Base-by-base conservation (phyloP, 2,329 filamentous ascomycete species). In the Pseudopithomyces chartarum region DNA sequence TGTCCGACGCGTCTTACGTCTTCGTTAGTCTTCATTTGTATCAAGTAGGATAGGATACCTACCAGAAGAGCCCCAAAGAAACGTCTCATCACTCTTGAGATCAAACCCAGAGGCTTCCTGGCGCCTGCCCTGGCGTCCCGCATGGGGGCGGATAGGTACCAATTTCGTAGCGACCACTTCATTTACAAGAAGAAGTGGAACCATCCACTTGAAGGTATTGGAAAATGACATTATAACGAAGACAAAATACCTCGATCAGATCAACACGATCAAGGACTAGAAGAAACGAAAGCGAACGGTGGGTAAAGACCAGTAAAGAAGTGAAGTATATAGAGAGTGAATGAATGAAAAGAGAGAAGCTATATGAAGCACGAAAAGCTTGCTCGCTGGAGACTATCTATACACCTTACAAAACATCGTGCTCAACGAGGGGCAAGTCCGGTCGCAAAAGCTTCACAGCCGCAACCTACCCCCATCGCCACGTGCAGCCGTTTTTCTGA, bases 41-140 rank as follows among this genome's bases (percentile, higher is more conserved):
- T 40, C 12, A 20, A 10, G n/a, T 5, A n/a, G 19, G 15, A 17
- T 3, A 10, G 7, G 19, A 46, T 15, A 32, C 32, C 6, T 43
- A 48, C 22, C 17, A 10, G 36, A 13, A 34, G 22, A 56, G 5
- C 61, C 65, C 62, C 66, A 67, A 22, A 64, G 46, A 43, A 64
- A 66, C 2, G 58, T 61, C 44, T 64, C 63, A 32, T 19, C 26
- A 32, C 29, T 52, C 43, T 50, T 44, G 7, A 64, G 56, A n/a
- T 65, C 56, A 19, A 67, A 40, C 2, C 32, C 55, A 6, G 56
- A 46, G 6, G 47, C 15, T 13, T 54, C 47, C 42, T 57, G 47
- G 40, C 62, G 60, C 36, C 46, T 60, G 33, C 56, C 57, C 23
- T 54, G 33, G n/a, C 44, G 15, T 5, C 48, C 48, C 20, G 50